Base-by-base conservation (phyloP, 2,329 filamentous ascomycete genomes). In the Hypomyces rosellus region DNA sequence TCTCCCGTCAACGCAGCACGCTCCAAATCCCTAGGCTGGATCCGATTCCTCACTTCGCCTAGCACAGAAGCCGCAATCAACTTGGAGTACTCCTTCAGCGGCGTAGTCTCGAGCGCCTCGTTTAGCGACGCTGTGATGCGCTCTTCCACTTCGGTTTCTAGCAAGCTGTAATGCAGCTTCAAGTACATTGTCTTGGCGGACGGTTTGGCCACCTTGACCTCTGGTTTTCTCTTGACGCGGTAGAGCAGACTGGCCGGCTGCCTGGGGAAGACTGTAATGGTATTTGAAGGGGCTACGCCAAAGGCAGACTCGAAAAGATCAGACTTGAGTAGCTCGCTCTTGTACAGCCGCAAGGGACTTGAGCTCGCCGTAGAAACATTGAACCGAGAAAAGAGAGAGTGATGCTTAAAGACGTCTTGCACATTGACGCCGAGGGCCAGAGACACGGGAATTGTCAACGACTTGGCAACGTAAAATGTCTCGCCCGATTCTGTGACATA, bases 391-490 rank as follows among this genome's bases (percentile, higher is more conserved):
- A 93, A 93, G 0, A 97, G 75, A 0, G 82, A 77, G 7, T 83
- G 73, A 55, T 89, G 82, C 64, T 96, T 95, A 74, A 97, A 97
- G 25, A 95, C 82, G 59, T 99, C 93, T 61, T 97, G 91, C 5
- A 99, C 93, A 57, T 97, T 97, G 55, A 99, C 93, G 3, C 92
- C 91, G 3, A 99, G 76, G 0, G 89, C 88, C 4, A 99, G 74
- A 1, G 86, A 79, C 2, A 93, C 85, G 3, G 84, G 78, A 16
- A 95, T 75, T 3, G 76, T 80, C 56, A 89, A 88, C 3, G 61
- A 59, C 45, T 69, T 71, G 37, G 67, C 65, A 45, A 70, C 60
- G 45, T 55, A 59, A 48, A 62, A 69, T 9, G 61, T 57, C 7
- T 72, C 74, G 3, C 84, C 86, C 2, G 80, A 70, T 1, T 81